Base-by-base conservation (phyloP, 371 early-diverging fungal genomes). In the Rhizopus stolonifer region DNA sequence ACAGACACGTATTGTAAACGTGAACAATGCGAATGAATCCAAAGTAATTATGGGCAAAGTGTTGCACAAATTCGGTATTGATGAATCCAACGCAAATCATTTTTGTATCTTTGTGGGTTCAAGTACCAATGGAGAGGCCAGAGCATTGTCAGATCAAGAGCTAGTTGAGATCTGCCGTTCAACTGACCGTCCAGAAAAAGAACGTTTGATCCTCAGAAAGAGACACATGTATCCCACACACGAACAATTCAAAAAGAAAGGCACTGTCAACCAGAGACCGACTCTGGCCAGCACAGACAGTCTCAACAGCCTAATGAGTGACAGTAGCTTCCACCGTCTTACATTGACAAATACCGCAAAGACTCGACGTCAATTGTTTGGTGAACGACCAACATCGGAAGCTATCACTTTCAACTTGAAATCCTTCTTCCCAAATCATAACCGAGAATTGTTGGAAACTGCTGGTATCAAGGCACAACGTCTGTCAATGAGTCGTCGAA, bases 301-400 rank as follows among this genome's bases (percentile, higher is more conserved):
- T 36, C n/a, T 36, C 9, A 14, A 36, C 11, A 36, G 36, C 14
- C 5, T 36, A 11, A 4, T n/a, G 4, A 36, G 36, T 36, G n/a
- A n/a, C 36, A 36, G n/a, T 15, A 36, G 14, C n/a, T 5, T 15
- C 5, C 11, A 36, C n/a, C 36, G 1, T n/a, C 36, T n/a, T 5
- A 36, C 29, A 6, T 9, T 29, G 29, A 52, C 58, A 6, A 63
- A 36, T 15, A 36, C 36, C n/a, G n/a, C 36, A 7, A 36, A 36
- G 14, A 36, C 49, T 14, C 38, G 64, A 10, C 39, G 64, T 24
- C 67, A 69, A 29, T 90, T 95, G 65, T 93, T 97, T 65, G 95
- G 94, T 26, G 92, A 94, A 66, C 89, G 96, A 9, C 98, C 98
- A 2, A 92, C 94, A 0, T 91, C 92, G 1, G 94, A 93, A 65